A percentile compares a stretch with the other conserved stretches of the same genome.
phyloP scores from a whole-genome alignment of 2,329 filamentous ascomycete genomes.

The Ophiostoma sp. region DNA sequence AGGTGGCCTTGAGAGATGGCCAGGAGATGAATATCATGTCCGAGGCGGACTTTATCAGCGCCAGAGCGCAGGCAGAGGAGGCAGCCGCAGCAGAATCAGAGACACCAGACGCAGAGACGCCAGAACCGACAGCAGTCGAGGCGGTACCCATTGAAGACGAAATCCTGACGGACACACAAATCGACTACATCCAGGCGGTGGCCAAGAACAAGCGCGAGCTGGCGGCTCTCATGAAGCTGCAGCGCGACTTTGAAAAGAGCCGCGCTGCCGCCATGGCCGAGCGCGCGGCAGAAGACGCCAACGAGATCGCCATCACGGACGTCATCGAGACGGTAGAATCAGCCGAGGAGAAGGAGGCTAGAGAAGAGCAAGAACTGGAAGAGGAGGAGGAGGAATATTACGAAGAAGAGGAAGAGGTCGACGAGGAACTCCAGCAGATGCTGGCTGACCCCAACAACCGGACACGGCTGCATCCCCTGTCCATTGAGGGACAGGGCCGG shows the following conservation, averaged over 20 bases:
- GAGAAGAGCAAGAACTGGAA: constrained; percentile 26
- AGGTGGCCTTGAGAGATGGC: background rate
- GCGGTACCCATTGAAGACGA: background rate
- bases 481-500: constrained; percentile 65
- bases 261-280: constrained; percentile 33
- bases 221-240: constrained; percentile 50
- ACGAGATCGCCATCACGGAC: constrained; percentile 30
- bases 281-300: constrained; percentile 35
- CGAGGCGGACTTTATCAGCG: background rate
- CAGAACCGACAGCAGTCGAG: background rate
- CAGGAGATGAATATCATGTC: background rate
- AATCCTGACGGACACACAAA: constrained; percentile 34
- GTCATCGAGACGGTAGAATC: constrained; percentile 27
- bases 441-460: background rate
- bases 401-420: constrained; percentile 29
- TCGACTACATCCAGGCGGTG: constrained; percentile 44
- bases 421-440: background rate
- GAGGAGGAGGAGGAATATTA: constrained; percentile 28
- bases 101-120: too few species aligned
- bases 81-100: constrained; percentile 41
- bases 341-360: constrained; percentile 31
- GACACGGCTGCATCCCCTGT: constrained; percentile 62
- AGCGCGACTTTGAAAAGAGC: constrained; percentile 52
- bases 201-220: constrained; percentile 53
- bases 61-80: background rate